Base-by-base conservation (phyloP, 495 filamentous ascomycete species). In the Cryomyces minteri region DNA sequence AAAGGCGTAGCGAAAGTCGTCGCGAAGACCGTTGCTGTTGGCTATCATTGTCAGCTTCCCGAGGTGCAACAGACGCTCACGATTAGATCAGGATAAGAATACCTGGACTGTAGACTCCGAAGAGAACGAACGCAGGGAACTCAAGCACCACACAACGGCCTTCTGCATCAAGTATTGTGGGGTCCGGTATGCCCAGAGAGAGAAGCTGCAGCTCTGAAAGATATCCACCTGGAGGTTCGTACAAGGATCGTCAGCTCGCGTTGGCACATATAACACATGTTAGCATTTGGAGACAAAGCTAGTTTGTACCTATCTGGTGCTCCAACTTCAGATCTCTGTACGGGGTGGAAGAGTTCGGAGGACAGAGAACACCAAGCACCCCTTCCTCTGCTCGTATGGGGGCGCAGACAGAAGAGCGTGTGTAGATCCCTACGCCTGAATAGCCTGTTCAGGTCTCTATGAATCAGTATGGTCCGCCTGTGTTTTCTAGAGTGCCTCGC, bases 321-420 rank as follows among this genome's bases (percentile, higher is more conserved):
- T 82, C 75, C 39, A 70, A 56, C 3, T 85, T 82, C 4, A 93
- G 73, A 39, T 86, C 76, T 39, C 77, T 71, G 58, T 85, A 98
- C 11, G 71, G 67, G n/a, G 68, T 74, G 5, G 77, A 69, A 1
- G 81, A 83, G 53, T 77, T 81, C 3, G 85, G 86, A 2, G 84
- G 77, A 32, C 73, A 77, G 29, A 95, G 71, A 8, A 84, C 66
- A 6, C 90, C 90, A 4, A 83, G 82, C 45, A 98, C 74, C 29
- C 90, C 90, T 67, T 95, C 90, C 64, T 98, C 90, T 3, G 87
- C 88, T 39, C 80, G 75, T 10, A 98, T 86, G 0, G 90, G 90
- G 12, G 77, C 75, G 59, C 90, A 96, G 44, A 75, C 78, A 4
- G 82, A 74, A 56, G 87, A 84, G n/a, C 88, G 76, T 2, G 86